phyloP scores from a whole-genome alignment of 306 rosid species.

The cucumber (Cucumis sativus) region DNA sequence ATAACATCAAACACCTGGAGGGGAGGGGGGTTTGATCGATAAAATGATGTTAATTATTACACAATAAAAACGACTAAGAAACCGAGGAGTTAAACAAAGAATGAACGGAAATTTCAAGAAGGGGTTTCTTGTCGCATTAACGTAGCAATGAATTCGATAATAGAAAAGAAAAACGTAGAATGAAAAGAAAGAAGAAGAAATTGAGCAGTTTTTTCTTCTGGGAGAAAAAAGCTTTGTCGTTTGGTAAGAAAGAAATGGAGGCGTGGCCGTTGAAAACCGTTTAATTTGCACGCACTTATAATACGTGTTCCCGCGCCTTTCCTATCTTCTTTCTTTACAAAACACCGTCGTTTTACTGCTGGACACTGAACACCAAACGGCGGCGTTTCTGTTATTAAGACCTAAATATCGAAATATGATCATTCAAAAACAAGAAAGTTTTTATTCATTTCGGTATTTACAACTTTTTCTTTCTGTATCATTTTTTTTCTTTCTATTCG shows the following conservation, averaged over 20 bases:
- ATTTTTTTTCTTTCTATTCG: not conserved
- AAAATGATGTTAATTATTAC: not conserved
- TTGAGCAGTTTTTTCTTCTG: not conserved
- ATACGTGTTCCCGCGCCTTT: conserved; percentile 13
- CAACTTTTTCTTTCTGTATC: not conserved
- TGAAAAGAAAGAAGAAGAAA: not conserved
- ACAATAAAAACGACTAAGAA: not conserved
- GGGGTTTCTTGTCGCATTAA: conserved; percentile 1
- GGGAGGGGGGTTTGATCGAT: not conserved
- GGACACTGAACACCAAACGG: not conserved
- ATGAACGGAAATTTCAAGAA: conserved; percentile 1
- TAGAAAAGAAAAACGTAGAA: not conserved
- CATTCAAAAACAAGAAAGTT: not conserved
- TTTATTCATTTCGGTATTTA: not conserved
- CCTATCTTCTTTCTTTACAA: not conserved
- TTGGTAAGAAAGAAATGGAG: not conserved
- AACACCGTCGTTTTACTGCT: not conserved
- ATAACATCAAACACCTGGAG: not conserved
- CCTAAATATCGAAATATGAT: not conserved
- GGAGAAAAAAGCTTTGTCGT: not conserved
- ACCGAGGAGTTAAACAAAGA: not conserved
- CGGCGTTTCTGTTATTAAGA: not conserved
- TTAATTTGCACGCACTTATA: not conserved
- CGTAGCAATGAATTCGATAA: not conserved
- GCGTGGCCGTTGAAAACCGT: conserved; percentile 14